These are phyloP conservation scores for Hypoxylon sp. DNA, from an alignment of 2,329 filamentous ascomycete species.

Conservation along the genomic window DNA sequence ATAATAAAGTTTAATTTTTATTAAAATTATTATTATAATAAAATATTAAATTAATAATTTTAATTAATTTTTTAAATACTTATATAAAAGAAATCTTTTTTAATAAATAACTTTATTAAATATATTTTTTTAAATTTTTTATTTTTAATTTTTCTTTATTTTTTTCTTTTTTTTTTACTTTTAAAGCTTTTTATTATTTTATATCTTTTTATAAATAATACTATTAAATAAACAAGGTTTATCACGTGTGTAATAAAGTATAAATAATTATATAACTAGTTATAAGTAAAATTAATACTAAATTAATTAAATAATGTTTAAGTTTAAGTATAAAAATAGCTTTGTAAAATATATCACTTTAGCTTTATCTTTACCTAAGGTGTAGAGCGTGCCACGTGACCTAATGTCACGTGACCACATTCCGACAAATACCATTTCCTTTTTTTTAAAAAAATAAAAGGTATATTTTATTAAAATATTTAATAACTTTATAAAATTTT, in stretches of 20 bases:
- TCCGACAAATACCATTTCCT: conserved; percentile 12
- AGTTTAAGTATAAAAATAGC: no score
- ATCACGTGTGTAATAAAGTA: no score
- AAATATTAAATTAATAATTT: not conserved
- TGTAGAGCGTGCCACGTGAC: no score
- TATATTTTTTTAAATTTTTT: not conserved
- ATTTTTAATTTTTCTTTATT: not conserved
- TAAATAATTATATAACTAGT: no score
- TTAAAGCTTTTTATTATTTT: conserved; percentile 1
- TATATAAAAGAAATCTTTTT: conserved; percentile 1
- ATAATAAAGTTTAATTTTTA: not conserved
- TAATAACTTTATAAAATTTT: conserved; percentile 10
- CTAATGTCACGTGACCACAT: no score
- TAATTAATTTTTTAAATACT: conserved; percentile 3
- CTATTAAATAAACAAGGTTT: no score
- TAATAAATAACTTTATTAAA: not conserved
- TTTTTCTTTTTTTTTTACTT: not conserved
- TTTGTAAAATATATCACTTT: no score
- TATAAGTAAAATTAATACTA: no score
- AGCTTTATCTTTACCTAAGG: no score
- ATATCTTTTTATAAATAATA: conserved; percentile 11
- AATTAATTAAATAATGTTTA: no score
- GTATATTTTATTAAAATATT: conserved; percentile 8
- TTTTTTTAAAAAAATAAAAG: conserved; percentile 6
- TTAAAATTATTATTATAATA: not conserved